Base-by-base conservation (phyloP, 2,329 filamentous ascomycete species). In the Exophiala oligosperma region DNA sequence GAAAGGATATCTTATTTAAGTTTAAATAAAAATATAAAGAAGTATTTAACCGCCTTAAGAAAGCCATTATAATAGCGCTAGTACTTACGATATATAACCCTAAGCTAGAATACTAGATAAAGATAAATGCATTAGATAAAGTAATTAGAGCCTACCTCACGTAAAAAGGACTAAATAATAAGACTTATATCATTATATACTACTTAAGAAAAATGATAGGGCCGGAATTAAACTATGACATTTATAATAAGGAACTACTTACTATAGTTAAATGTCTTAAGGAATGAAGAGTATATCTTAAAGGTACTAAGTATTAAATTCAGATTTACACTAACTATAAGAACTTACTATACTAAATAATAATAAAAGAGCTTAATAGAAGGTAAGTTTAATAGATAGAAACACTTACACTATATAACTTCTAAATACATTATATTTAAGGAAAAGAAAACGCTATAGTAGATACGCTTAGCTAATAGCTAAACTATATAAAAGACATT, bases 221-320 rank as follows among this genome's bases (percentile, higher is more conserved):
- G 23, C 6, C 23, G 4, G 9, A 28, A 11, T 12, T 47, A 23
- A 47, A 24, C 6, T 47, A 47, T 6, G 12, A 60, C 12, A 62
- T 62, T 35, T 57, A 63, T 23, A 37, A 68, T 60, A 61, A 65
- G 41, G 54, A 68, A 55, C 37, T 68, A 40, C 38, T 68, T 24
- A 40, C 32, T n/a, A 59, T 66, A 29, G 26, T 17, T 68, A 1
- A 38, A 54, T 17, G 54, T 29, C 46, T 67, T 24, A 40, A 48
- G 28, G 24, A 65, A 17, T 66, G 52, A 41, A 44, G 38, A 53
- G 52, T 61, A 47, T 64, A 66, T 29, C 40, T 67, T 5, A 35
- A 66, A 43, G 40, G 21, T 7, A 14, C 23, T 3, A 47, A 47
- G 6, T 6, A 28, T 26, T 47, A 9, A 14, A 62, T 67, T 17